Conservation (phyloP, 352 stramenopile species). For the Phytophthora constricta region DNA sequence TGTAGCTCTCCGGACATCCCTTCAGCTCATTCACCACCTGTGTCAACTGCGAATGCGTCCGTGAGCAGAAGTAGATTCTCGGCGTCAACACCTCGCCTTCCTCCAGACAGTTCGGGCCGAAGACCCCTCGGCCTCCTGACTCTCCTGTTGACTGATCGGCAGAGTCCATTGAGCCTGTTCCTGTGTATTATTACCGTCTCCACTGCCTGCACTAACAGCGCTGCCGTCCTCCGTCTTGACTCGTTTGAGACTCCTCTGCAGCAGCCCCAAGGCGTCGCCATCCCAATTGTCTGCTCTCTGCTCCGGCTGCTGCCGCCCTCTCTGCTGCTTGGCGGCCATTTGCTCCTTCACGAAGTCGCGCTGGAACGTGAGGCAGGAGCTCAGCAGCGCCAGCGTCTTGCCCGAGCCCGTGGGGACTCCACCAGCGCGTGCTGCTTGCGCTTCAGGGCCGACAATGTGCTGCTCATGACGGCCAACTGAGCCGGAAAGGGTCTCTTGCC, state of each 20-base stretch:
- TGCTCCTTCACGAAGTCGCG: constrained; percentile 52
- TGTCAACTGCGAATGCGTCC: constrained; percentile 81
- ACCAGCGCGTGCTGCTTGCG: constrained; percentile 77
- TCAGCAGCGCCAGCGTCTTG: constrained; percentile 85
- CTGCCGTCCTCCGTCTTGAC: constrained; percentile 31
- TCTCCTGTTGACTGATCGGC: constrained; percentile 5
- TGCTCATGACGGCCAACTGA: constrained; percentile 88
- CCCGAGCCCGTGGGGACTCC: constrained; percentile 85
- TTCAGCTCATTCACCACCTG: constrained; percentile 84
- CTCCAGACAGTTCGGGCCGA: constrained; percentile 5
- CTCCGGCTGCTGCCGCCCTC: constrained; percentile 13
- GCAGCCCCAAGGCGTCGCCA: constrained; percentile 34
- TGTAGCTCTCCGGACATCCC: constrained; percentile 64
- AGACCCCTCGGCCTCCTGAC: neutral
- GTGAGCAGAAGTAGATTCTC: constrained; percentile 84
- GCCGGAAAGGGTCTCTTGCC: constrained; percentile 83
- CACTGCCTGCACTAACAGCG: constrained; percentile 2
- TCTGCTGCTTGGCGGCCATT: constrained; percentile 31
- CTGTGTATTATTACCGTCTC: constrained; percentile 11
- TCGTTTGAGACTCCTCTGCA: constrained; percentile 43
- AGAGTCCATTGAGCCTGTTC: neutral
- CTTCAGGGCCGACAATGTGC: constrained; percentile 77
- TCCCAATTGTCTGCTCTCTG: constrained; percentile 26
- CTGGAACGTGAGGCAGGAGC: constrained; percentile 84
- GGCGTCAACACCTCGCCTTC: constrained; percentile 37